Evolutionary conservation across 108 stramenopile genomes (phyloP).

Genomic region (Cyclotella choctawhatcheeana): DNA sequence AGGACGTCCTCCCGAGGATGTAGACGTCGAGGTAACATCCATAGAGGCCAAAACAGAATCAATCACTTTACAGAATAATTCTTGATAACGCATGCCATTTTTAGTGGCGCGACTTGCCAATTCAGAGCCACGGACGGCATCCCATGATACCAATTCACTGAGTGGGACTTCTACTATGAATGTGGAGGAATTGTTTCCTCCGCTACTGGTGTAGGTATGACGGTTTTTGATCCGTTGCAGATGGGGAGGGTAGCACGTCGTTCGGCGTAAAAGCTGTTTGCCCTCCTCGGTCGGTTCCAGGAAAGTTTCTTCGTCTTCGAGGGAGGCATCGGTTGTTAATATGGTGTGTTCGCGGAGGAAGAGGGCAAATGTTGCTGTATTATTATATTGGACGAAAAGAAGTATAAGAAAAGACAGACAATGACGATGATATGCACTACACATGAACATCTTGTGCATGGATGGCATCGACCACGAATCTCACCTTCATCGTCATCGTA

Average conservation of each 20-base stretch:
- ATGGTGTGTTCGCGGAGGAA: slow-evolving; percentile 79
- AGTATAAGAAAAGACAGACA: neutral
- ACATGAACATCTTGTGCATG: no score
- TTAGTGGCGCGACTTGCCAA: slow-evolving; percentile 65
- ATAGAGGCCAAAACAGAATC: slow-evolving; percentile 59
- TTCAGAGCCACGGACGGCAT: slow-evolving; percentile 65
- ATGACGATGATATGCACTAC: neutral
- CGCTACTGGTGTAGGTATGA: slow-evolving; percentile 56
- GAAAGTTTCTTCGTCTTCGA: slow-evolving; percentile 55
- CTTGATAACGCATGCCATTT: slow-evolving; percentile 78
- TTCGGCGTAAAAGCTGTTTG: slow-evolving; percentile 54
- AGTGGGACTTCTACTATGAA: slow-evolving; percentile 84
- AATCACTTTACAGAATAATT: slow-evolving; percentile 72
- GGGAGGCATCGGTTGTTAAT: slow-evolving; percentile 39
- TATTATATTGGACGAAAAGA: neutral
- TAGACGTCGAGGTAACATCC: slow-evolving; percentile 12
- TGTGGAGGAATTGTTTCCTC: slow-evolving; percentile 20
- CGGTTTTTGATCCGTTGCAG: slow-evolving; percentile 81
- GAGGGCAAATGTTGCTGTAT: slow-evolving; percentile 48
- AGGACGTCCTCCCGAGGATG: slow-evolving; percentile 8
- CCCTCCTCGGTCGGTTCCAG: slow-evolving; percentile 68
- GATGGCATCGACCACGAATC: no score
- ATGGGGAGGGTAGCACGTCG: slow-evolving; percentile 69
- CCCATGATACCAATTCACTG: slow-evolving; percentile 70
- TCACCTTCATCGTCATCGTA: slow-evolving; percentile 9